phyloP scores from a whole-genome alignment of 2,329 filamentous ascomycete genomes.

The Helminthosporium solani region DNA sequence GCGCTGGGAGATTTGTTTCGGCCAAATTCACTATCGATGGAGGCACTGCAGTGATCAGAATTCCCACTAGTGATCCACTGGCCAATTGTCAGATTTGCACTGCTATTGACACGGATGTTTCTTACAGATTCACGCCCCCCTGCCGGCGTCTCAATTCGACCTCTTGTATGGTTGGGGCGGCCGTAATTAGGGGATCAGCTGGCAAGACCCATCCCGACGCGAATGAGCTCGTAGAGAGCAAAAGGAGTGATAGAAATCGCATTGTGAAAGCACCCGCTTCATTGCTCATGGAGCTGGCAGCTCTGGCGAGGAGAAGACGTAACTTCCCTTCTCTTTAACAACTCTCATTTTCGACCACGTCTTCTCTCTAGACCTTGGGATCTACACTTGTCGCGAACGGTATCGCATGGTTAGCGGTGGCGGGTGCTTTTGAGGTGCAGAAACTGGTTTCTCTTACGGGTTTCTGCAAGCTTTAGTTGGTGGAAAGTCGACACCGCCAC shows the following conservation, averaged over 20 bases:
- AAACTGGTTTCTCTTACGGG: background rate
- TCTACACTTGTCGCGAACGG: background rate
- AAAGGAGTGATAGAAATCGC: background rate
- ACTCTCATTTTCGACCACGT: background rate
- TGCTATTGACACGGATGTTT: background rate
- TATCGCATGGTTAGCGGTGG: constrained; percentile 1
- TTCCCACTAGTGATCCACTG: constrained; percentile 9
- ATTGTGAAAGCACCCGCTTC: background rate
- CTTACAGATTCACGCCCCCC: constrained; percentile 1
- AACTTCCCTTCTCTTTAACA: background rate
- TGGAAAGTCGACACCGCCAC: background rate
- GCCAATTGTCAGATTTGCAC: background rate
- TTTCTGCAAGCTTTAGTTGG: background rate
- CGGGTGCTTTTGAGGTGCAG: background rate
- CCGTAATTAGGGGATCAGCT: background rate
- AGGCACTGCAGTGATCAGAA: constrained; percentile 14
- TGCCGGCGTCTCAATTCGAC: background rate
- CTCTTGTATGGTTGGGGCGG: background rate
- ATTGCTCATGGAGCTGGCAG: background rate
- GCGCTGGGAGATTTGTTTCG: constrained; percentile 15
- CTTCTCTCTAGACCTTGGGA: background rate
- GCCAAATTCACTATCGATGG: constrained; percentile 11
- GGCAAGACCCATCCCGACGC: background rate
- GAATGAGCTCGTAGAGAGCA: background rate
- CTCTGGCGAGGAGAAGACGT: background rate